Percentiles rank a stretch among this genome's conserved stretches.
Conservation (phyloP, 2,329 filamentous ascomycete genomes). For the Aspergillus transmontanensis region DNA sequence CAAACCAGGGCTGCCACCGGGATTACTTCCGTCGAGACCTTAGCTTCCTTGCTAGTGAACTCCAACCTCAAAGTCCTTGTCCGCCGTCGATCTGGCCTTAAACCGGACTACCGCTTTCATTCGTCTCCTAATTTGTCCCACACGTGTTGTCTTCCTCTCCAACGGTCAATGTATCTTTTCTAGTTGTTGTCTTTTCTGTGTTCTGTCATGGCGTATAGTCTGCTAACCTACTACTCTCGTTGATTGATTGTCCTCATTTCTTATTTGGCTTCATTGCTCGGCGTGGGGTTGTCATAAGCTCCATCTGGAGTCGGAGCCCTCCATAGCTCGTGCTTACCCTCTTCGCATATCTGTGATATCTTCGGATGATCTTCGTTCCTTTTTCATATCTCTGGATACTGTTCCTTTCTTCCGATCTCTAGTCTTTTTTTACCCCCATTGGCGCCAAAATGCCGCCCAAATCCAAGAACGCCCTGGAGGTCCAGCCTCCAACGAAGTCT, state of each 20-base stretch:
- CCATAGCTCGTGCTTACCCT: slow-evolving; percentile 13
- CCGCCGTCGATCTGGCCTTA: slow-evolving; percentile 41
- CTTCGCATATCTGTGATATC: slow-evolving; percentile 10
- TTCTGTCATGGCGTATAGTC: slow-evolving; percentile 38
- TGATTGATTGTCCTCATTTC: slow-evolving; percentile 27
- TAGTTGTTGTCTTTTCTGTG: slow-evolving; percentile 22
- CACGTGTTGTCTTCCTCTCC: slow-evolving; percentile 25
- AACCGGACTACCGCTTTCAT: slow-evolving; percentile 32
- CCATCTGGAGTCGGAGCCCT: slow-evolving; percentile 22
- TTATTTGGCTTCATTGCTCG: slow-evolving; percentile 7
- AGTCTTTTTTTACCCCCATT: slow-evolving; percentile 10
- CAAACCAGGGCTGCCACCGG: background rate
- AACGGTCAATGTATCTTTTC: slow-evolving; percentile 18
- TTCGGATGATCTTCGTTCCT: slow-evolving; percentile 13
- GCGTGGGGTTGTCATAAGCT: slow-evolving; percentile 17
- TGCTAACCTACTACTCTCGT: slow-evolving; percentile 40
- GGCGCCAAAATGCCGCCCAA: slow-evolving; percentile 31
- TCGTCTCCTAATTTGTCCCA: slow-evolving; percentile 31
- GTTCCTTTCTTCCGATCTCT: slow-evolving; percentile 19
- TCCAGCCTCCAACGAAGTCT: slow-evolving; percentile 37
- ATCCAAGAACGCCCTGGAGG: slow-evolving; percentile 39
- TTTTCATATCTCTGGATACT: slow-evolving; percentile 8
- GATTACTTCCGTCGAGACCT: background rate
- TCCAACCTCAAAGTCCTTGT: background rate
- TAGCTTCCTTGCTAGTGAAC: background rate